These are phyloP conservation scores for Dioszegia hungarica DNA, from an alignment of 768 basidiomycete species.

Conservation along the genomic window DNA sequence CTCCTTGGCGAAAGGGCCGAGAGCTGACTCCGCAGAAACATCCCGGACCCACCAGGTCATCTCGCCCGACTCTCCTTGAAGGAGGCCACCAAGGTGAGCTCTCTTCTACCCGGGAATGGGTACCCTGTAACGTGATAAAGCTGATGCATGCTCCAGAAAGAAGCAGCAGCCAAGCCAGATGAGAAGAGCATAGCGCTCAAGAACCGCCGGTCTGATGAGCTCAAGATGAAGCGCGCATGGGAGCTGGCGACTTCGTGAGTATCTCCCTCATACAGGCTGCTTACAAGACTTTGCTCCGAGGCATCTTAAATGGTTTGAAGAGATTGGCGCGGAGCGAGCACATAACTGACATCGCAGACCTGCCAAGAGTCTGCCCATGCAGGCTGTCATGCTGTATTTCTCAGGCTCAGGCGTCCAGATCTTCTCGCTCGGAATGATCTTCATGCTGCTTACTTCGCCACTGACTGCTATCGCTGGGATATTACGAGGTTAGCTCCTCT, in stretches of 20 bases:
- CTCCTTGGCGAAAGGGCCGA: background rate
- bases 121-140: background rate
- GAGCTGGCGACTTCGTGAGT: constrained; percentile 46
- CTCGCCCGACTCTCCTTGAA: constrained; percentile 12
- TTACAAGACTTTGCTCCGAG: background rate
- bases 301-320: no score
- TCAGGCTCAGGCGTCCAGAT: constrained; percentile 92
- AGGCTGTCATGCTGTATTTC: constrained; percentile 98
- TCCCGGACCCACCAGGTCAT: constrained; percentile 39
- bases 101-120: background rate
- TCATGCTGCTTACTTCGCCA: constrained; percentile 82
- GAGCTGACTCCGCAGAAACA: constrained; percentile 12
- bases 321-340: background rate
- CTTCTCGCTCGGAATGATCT: constrained; percentile 93
- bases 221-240: constrained; percentile 45
- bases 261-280: background rate
- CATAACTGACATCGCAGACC: constrained; percentile 51
- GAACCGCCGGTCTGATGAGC: constrained; percentile 30
- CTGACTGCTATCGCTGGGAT: constrained; percentile 77
- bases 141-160: background rate
- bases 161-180: constrained; percentile 14
- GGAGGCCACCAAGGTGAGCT: constrained; percentile 14
- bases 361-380: constrained; percentile 90
- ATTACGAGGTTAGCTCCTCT: constrained; percentile 61
- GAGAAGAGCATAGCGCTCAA: constrained; percentile 7